Percentiles rank a stretch among this genome's conserved stretches.
phyloP scores from a whole-genome alignment of 345 rosid species.

The Carallia pectinifolia region DNA sequence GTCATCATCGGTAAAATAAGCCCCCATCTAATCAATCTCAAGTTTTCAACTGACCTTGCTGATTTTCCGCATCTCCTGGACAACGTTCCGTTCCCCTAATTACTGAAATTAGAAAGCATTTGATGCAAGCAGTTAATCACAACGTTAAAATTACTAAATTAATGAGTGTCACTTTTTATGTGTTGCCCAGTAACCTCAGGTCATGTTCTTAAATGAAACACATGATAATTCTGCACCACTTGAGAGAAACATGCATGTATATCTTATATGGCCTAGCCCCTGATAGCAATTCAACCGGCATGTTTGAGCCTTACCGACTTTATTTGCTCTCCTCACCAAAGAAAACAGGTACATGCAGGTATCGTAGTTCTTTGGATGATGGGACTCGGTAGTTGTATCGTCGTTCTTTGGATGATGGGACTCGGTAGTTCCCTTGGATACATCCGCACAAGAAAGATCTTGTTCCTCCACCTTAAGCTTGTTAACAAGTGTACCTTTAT shows the following conservation, averaged over 20 bases:
- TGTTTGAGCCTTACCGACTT: no score
- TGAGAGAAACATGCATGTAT: no score
- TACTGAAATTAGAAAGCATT: not conserved
- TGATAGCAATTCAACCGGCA: not conserved
- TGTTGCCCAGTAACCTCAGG: no score
- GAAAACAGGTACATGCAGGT: no score
- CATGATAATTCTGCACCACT: no score
- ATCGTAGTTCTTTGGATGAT: constrained; percentile 27
- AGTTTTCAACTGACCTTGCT: not conserved
- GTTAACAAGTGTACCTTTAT: constrained; percentile 24
- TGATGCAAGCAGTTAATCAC: not conserved
- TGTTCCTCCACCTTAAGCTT: constrained; percentile 13
- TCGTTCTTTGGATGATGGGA: constrained; percentile 27
- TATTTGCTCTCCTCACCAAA: no score
- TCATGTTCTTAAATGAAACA: no score
- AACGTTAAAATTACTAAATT: no score
- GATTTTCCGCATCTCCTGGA: constrained; percentile 2
- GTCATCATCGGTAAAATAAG: no score
- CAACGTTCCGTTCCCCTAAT: not conserved
- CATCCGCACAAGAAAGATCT: not conserved
- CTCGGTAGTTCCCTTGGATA: not conserved
- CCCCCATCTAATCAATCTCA: no score
- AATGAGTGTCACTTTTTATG: no score
- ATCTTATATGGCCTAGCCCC: no score
- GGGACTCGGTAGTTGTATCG: not conserved